Percentiles rank a stretch among this genome's conserved stretches.
Evolutionary conservation across 1,284 basidiomycete genomes (phyloP).

Genomic region (Marasmius sp.): DNA sequence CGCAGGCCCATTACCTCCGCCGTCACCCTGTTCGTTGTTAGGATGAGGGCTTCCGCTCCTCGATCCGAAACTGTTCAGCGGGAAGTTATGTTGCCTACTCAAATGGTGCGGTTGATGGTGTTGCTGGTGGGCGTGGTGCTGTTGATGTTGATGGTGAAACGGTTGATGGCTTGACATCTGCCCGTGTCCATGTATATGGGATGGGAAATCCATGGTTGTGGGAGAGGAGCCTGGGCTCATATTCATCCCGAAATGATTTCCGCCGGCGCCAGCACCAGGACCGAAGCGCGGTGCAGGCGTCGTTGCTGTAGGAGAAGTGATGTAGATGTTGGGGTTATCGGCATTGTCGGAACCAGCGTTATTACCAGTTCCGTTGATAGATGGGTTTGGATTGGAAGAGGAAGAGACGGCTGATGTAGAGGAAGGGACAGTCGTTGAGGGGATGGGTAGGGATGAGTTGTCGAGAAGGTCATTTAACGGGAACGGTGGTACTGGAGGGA

Average conservation of each 20-base stretch:
- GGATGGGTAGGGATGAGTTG: conserved; percentile 11
- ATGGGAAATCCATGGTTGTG: conserved; percentile 60
- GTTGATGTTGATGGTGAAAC: conserved; percentile 24
- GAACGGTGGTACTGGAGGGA: conserved; percentile 56
- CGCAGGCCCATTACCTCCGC: conserved; percentile 15
- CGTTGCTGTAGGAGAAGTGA: conserved; percentile 60
- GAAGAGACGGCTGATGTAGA: conserved; percentile 1
- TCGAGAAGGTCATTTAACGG: conserved; percentile 59
- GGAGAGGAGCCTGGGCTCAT: conserved; percentile 62
- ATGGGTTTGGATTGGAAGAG: neutral
- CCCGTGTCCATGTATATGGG: conserved; percentile 17
- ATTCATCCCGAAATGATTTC: conserved; percentile 10
- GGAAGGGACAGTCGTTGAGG: neutral
- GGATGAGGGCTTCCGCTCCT: conserved; percentile 22
- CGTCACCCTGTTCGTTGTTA: conserved; percentile 36
- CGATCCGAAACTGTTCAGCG: conserved; percentile 38
- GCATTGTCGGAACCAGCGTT: conserved; percentile 13
- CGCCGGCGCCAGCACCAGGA: conserved; percentile 30
- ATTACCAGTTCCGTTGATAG: neutral
- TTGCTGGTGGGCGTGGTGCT: conserved; percentile 30
- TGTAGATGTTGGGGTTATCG: conserved; percentile 67
- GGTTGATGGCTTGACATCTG: conserved; percentile 30
- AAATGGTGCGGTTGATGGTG: conserved; percentile 41
- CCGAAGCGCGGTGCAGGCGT: conserved; percentile 33
- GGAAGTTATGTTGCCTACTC: conserved; percentile 54